These are phyloP conservation scores for Fusarium protoensiforme DNA, from an alignment of 2,329 filamentous ascomycete species.

Conservation along the genomic window DNA sequence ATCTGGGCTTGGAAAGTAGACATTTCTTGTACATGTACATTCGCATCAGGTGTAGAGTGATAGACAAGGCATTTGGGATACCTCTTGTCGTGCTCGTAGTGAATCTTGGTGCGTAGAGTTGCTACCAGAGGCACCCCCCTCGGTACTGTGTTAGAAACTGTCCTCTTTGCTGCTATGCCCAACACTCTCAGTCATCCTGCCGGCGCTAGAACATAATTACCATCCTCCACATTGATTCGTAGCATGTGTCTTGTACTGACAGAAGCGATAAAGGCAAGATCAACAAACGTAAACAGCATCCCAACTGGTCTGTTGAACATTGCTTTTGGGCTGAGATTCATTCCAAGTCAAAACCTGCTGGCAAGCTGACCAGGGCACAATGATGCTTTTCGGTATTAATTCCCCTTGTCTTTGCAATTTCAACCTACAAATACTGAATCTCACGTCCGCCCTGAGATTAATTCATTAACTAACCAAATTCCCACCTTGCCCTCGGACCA, in stretches of 20 bases:
- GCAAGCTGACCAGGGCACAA: no score
- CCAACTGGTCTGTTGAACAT: not conserved
- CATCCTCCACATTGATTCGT: not conserved
- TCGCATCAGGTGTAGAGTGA: not conserved
- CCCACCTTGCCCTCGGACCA: not conserved
- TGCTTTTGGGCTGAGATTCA: not conserved
- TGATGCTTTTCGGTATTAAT: no score
- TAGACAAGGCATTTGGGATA: not conserved
- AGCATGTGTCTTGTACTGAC: not conserved
- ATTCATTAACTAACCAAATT: not conserved
- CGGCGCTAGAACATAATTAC: not conserved
- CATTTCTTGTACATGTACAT: not conserved
- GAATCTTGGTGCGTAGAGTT: not conserved
- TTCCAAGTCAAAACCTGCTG: no score
- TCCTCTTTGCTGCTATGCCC: no score
- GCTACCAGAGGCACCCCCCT: no score
- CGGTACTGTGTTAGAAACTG: no score
- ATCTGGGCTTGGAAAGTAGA: not conserved
- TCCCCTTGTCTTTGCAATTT: not conserved
- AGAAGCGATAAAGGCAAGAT: not conserved
- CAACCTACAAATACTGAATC: not conserved
- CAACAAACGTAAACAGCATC: not conserved
- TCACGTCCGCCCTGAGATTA: not conserved
- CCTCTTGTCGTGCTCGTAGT: not conserved
- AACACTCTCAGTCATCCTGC: no score